Conservation (phyloP, 768 basidiomycete genomes). For the Termitomyces sp. region DNA sequence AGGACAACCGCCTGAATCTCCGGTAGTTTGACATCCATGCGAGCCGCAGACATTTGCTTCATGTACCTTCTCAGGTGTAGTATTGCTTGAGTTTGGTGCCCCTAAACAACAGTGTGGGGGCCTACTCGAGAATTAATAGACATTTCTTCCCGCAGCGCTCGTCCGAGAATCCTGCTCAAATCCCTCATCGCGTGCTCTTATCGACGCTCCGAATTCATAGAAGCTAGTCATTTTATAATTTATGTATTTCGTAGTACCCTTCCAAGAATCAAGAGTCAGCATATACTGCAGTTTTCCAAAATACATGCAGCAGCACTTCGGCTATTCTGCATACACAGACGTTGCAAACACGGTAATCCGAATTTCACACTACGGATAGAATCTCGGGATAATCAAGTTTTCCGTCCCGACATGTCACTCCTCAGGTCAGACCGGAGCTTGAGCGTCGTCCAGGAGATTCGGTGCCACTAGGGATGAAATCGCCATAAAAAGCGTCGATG, state of each 20-base stretch:
- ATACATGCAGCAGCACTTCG: not conserved
- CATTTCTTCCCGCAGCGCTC: too few relatives aligned
- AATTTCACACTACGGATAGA: not conserved
- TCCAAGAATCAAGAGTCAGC: not conserved
- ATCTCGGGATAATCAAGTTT: not conserved
- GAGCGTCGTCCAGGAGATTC: not conserved
- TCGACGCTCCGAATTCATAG: too few relatives aligned
- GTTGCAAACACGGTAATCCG: not conserved
- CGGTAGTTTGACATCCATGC: not conserved
- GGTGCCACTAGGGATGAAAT: too few relatives aligned
- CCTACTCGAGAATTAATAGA: too few relatives aligned
- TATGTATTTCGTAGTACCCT: not conserved
- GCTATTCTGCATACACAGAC: not conserved
- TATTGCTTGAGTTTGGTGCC: too few relatives aligned
- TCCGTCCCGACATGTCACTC: not conserved
- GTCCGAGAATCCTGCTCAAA: too few relatives aligned
- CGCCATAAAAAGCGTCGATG: not conserved
- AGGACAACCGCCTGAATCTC: not conserved
- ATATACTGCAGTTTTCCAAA: not conserved
- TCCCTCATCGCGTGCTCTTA: not conserved
- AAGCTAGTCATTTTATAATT: not conserved
- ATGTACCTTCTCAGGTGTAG: not conserved
- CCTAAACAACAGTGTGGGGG: too few relatives aligned
- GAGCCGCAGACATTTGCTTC: not conserved
- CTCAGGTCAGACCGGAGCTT: not conserved